A percentile compares a stretch with the other conserved stretches of the same genome.
phyloP scores from a whole-genome alignment of 2,329 filamentous ascomycete genomes.

The Pseudogymnoascus sp. region DNA sequence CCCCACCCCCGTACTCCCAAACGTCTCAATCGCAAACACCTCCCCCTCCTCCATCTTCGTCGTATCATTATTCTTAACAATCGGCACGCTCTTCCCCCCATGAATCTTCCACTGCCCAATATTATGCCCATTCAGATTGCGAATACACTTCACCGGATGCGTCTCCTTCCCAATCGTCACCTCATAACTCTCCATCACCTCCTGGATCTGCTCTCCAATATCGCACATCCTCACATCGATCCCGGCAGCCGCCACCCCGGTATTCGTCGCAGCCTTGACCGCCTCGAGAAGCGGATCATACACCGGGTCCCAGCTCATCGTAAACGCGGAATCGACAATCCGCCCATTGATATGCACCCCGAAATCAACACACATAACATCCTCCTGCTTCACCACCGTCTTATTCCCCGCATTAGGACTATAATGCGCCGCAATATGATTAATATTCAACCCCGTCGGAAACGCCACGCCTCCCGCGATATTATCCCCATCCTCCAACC shows the following conservation, averaged over 20 bases:
- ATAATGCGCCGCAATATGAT: constrained; percentile 80
- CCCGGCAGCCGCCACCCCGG: constrained; percentile 78
- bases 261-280: constrained; percentile 60
- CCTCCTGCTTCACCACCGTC: constrained; percentile 52
- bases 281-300: constrained; percentile 60
- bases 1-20: constrained; percentile 86
- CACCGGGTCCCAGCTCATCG: constrained; percentile 56
- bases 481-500: constrained; percentile 68
- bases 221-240: constrained; percentile 83
- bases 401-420: constrained; percentile 85
- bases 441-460: constrained; percentile 73
- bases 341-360: constrained; percentile 62
- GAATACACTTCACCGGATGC: constrained; percentile 45
- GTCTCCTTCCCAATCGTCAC: constrained; percentile 44
- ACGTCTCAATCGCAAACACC: constrained; percentile 91
- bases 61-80: constrained; percentile 78
- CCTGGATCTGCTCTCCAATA: constrained; percentile 48
- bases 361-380: constrained; percentile 68
- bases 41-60: constrained; percentile 98
- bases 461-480: constrained; percentile 77
- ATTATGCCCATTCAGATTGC: constrained; percentile 58
- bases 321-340: constrained; percentile 65
- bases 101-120: constrained; percentile 87
- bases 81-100: constrained; percentile 86
- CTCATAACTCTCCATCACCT: constrained; percentile 55